Conservation (phyloP, 2,329 filamentous ascomycete species). For the Hyphodiscus sp. region DNA sequence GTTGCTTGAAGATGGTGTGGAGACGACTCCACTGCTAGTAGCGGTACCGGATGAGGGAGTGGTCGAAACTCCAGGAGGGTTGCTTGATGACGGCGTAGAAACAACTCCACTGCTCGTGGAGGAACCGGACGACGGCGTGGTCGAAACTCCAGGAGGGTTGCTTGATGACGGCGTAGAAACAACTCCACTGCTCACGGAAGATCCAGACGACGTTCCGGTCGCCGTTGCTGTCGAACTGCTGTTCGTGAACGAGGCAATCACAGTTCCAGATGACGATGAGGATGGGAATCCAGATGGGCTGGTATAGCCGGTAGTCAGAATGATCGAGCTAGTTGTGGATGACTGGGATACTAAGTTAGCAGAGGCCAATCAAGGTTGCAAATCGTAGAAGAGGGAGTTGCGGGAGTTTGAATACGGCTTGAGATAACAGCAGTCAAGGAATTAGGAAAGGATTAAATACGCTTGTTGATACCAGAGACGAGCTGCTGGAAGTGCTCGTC, state of each 20-base stretch:
- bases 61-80: too few species aligned
- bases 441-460: neutral
- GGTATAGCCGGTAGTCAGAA: neutral
- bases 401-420: neutral
- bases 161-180: neutral
- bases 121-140: neutral
- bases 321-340: neutral
- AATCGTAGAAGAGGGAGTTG: too few species aligned
- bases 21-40: too few species aligned
- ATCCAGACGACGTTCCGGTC: neutral
- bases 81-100: too few species aligned
- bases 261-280: neutral
- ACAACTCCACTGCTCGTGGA: too few species aligned
- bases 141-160: neutral
- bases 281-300: neutral
- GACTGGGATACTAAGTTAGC: neutral
- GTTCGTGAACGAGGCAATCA: neutral
- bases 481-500: neutral
- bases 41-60: too few species aligned
- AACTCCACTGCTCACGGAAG: neutral
- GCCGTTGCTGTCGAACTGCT: neutral
- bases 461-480: neutral
- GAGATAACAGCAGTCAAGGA: neutral
- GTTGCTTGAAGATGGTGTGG: too few species aligned
- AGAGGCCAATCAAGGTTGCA: too few species aligned